phyloP scores from a whole-genome alignment of 169 alveolate species.

The Eimeria nieschulzi region DNA sequence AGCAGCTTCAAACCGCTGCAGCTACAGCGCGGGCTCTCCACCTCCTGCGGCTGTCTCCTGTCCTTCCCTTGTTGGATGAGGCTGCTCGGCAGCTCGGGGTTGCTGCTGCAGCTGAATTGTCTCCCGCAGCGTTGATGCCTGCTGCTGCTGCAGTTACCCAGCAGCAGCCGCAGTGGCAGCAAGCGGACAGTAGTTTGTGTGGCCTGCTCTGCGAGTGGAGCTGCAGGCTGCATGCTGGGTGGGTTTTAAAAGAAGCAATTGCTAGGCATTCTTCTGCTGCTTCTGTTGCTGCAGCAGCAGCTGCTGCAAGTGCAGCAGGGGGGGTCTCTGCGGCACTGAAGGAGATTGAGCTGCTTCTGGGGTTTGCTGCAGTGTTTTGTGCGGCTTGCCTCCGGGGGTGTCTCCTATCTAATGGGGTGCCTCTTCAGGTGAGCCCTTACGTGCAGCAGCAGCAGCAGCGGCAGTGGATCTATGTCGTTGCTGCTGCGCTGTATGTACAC shows the following conservation, averaged over 20 bases:
- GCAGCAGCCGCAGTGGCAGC: background rate
- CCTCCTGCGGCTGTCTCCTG: constrained; percentile 5
- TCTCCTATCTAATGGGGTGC: background rate
- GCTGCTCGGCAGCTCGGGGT: constrained; percentile 14
- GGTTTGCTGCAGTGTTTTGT: constrained; percentile 16
- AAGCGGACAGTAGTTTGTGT: background rate
- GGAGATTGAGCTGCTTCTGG: constrained; percentile 24
- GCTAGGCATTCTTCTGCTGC: background rate
- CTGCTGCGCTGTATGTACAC: constrained; percentile 20
- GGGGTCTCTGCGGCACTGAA: background rate
- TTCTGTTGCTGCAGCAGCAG: background rate
- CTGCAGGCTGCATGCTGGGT: constrained; percentile 28
- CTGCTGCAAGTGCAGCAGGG: background rate
- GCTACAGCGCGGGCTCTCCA: background rate
- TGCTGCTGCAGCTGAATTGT: constrained; percentile 48
- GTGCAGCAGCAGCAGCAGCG: background rate
- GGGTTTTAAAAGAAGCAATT: background rate
- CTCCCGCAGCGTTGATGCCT: background rate
- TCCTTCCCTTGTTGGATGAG: constrained; percentile 12
- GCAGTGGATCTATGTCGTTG: background rate
- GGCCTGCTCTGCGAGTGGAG: background rate
- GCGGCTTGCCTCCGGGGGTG: constrained; percentile 28
- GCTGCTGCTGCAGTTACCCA: background rate
- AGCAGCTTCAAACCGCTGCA: constrained; percentile 17
- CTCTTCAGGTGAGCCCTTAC: background rate